phyloP scores from a whole-genome alignment of 768 basidiomycete species.

The Dacryopinax spathularia region DNA sequence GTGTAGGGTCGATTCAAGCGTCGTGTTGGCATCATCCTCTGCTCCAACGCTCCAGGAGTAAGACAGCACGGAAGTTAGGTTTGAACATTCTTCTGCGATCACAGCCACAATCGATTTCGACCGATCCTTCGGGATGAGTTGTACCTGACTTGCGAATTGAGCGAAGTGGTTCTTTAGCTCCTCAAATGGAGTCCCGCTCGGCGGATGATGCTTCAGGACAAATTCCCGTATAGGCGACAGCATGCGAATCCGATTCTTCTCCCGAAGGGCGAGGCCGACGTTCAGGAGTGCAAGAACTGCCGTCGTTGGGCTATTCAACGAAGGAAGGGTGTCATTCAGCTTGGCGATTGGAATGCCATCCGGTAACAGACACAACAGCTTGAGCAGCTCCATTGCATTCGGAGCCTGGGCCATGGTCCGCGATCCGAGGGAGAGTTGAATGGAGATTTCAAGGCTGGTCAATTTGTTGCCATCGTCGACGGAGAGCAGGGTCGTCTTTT shows the following conservation, averaged over 20 bases:
- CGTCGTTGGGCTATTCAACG: neutral
- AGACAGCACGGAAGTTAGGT: neutral
- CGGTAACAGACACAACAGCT: conserved; percentile 19
- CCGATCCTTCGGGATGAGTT: neutral
- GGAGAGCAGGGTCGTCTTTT: neutral
- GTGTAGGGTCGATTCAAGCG: neutral
- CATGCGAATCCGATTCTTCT: neutral
- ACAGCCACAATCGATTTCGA: neutral
- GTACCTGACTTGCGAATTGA: neutral
- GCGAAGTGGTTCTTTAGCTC: neutral
- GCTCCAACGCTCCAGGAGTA: neutral
- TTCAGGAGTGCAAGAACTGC: neutral
- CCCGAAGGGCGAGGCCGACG: neutral
- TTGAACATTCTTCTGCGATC: neutral
- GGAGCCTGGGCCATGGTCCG: conserved; percentile 13
- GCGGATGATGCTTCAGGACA: neutral
- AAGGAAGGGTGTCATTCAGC: neutral
- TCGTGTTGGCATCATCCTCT: too few relatives aligned
- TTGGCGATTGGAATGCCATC: conserved; percentile 12
- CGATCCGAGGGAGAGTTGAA: conserved; percentile 17
- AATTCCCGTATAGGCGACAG: neutral
- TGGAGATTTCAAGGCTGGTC: conserved; percentile 16
- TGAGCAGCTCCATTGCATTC: conserved; percentile 15
- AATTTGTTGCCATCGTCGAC: conserved; percentile 5
- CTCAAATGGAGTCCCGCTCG: neutral